These are phyloP conservation scores for Pontederia crassipes DNA, from an alignment of 176 grass and related monocot genomes.

Conservation along the genomic window DNA sequence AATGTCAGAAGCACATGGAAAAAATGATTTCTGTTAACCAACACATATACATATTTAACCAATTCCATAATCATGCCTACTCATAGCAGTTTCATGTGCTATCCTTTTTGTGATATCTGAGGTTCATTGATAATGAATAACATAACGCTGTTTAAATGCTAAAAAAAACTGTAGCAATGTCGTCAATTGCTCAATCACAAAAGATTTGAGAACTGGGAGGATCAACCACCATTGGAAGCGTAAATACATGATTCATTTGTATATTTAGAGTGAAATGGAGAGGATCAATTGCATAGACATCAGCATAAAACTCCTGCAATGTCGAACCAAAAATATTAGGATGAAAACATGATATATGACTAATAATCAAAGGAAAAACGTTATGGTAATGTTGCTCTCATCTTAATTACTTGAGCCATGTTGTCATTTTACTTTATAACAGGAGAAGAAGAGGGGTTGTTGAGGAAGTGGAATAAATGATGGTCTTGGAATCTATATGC, in stretches of 20 bases:
- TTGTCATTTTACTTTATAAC: no score
- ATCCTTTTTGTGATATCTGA: conserved; percentile 1
- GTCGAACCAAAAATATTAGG: conserved; percentile 8
- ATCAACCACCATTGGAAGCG: conserved; percentile 66
- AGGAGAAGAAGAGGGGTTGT: no score
- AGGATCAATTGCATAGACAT: conserved; percentile 38
- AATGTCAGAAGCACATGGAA: not conserved
- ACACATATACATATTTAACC: conserved; percentile 8
- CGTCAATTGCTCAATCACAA: conserved; percentile 87
- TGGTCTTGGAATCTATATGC: no score
- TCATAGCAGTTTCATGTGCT: no score
- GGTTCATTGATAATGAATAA: conserved; percentile 78
- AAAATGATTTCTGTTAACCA: no score
- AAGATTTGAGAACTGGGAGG: conserved; percentile 70
- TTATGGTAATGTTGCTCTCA: no score
- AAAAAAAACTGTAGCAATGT: conserved; percentile 73
- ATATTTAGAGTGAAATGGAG: conserved; percentile 70
- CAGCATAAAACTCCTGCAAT: conserved; percentile 86
- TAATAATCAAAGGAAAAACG: no score
- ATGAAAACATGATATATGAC: not conserved
- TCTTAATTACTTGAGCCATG: no score
- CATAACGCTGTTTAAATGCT: conserved; percentile 70
- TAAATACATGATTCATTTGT: conserved; percentile 62
- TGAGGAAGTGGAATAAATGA: no score
- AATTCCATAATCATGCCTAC: no score